Conservation (phyloP, 2,329 filamentous ascomycete species). For the Thyridium curvatum region DNA sequence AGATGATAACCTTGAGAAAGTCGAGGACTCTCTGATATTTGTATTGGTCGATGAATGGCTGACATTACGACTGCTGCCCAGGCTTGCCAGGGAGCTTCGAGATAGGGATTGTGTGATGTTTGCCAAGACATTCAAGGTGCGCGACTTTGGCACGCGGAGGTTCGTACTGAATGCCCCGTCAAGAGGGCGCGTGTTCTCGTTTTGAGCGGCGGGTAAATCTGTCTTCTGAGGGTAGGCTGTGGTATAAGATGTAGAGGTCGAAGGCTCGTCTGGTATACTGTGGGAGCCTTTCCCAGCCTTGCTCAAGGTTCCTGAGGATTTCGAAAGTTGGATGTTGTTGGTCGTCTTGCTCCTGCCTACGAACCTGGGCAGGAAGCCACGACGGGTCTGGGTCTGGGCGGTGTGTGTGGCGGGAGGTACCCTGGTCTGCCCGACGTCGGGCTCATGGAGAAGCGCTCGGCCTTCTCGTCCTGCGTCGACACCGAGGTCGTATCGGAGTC, state of each 20-base stretch:
- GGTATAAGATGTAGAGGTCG: neutral
- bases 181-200: slow-evolving; percentile 1
- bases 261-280: neutral
- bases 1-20: slow-evolving; percentile 14
- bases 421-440: too few species aligned
- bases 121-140: slow-evolving; percentile 5
- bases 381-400: too few species aligned
- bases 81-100: slow-evolving; percentile 2
- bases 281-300: too few species aligned
- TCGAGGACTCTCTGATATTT: neutral
- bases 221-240: slow-evolving; percentile 1
- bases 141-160: slow-evolving; percentile 1
- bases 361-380: too few species aligned
- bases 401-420: too few species aligned
- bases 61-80: slow-evolving; percentile 2
- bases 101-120: slow-evolving; percentile 5
- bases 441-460: too few species aligned
- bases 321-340: too few species aligned
- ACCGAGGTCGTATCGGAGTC: too few species aligned
- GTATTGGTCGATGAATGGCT: slow-evolving; percentile 2
- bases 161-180: neutral
- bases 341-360: too few species aligned
- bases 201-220: neutral
- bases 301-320: too few species aligned
- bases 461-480: too few species aligned